Evolutionary conservation across 2,329 filamentous ascomycete species (phyloP).

Genomic region (Balansia obtecta): DNA sequence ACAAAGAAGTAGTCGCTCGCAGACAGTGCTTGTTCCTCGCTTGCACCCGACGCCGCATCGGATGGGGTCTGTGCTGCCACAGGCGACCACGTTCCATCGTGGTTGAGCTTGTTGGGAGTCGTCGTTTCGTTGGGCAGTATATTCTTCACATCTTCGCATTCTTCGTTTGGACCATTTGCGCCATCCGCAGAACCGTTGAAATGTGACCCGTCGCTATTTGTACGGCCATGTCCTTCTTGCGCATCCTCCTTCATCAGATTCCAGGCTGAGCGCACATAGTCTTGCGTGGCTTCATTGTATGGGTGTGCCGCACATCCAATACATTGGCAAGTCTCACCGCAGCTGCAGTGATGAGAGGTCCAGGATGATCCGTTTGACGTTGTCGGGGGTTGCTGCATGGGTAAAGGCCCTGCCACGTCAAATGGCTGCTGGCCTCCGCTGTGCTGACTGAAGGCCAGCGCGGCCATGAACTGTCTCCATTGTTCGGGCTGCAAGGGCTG

Average conservation of each 20-base stretch:
- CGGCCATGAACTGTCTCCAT: conserved; percentile 35
- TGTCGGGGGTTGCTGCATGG: conserved; percentile 11
- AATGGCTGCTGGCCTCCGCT: conserved; percentile 8
- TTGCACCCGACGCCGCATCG: conserved; percentile 29
- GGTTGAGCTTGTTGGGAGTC: conserved; percentile 7
- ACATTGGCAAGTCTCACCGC: conserved; percentile 54
- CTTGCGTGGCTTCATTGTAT: conserved; percentile 50
- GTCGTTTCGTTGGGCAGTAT: conserved; percentile 10
- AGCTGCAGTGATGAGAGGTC: conserved; percentile 39
- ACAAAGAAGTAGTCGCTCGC: conserved; percentile 48
- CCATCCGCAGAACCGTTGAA: conserved; percentile 12
- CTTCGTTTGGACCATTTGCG: conserved; percentile 14
- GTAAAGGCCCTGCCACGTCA: conserved; percentile 11
- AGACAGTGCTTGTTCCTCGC: conserved; percentile 38
- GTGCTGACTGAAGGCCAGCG: conserved; percentile 13
- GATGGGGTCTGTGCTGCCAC: conserved; percentile 33
- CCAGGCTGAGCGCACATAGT: conserved; percentile 37
- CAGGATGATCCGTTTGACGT: conserved; percentile 13
- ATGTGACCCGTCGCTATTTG: background rate
- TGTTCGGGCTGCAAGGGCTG: conserved; percentile 42
- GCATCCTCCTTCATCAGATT: conserved; percentile 26
- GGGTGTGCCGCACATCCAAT: conserved; percentile 56
- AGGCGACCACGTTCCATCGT: conserved; percentile 24
- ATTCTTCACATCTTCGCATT: conserved; percentile 11
- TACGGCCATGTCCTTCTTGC: conserved; percentile 10